phyloP scores from a whole-genome alignment of 805 yeast species.

The Candida hungchunana region DNA sequence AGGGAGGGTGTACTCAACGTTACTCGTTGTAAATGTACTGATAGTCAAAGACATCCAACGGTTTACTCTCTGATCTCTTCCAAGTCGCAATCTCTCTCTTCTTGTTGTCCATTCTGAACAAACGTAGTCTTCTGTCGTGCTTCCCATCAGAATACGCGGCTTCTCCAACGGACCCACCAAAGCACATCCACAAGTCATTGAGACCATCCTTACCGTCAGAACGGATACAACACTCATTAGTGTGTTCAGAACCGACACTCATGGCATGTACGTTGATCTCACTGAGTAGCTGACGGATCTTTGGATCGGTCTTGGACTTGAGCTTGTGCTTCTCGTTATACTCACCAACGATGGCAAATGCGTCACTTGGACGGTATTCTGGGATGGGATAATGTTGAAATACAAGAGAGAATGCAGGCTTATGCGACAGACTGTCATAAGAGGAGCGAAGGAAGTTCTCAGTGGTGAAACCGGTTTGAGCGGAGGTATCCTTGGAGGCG shows the following conservation, averaged over 20 bases:
- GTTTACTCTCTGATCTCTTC: slow-evolving; percentile 51
- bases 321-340: slow-evolving; percentile 35
- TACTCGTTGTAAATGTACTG: slow-evolving; percentile 31
- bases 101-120: slow-evolving; percentile 45
- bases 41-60: slow-evolving; percentile 39
- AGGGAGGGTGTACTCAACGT: no score
- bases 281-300: slow-evolving; percentile 40
- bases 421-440: slow-evolving; percentile 20
- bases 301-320: slow-evolving; percentile 32
- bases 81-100: slow-evolving; percentile 46
- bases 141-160: slow-evolving; percentile 57
- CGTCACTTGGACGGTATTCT: slow-evolving; percentile 42
- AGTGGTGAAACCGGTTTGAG: slow-evolving; percentile 15
- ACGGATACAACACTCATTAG: slow-evolving; percentile 60
- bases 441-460: slow-evolving; percentile 31
- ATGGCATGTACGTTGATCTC: slow-evolving; percentile 46
- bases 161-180: slow-evolving; percentile 63
- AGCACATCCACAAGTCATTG: slow-evolving; percentile 53
- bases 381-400: slow-evolving; percentile 67
- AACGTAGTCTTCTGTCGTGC: slow-evolving; percentile 45
- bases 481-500: slow-evolving; percentile 25
- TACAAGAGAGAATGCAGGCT: slow-evolving; percentile 43
- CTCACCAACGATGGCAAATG: slow-evolving; percentile 37
- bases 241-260: slow-evolving; percentile 68
- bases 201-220: slow-evolving; percentile 16